phyloP scores from a whole-genome alignment of 352 stramenopile genomes.

The Phytophthora pini region DNA sequence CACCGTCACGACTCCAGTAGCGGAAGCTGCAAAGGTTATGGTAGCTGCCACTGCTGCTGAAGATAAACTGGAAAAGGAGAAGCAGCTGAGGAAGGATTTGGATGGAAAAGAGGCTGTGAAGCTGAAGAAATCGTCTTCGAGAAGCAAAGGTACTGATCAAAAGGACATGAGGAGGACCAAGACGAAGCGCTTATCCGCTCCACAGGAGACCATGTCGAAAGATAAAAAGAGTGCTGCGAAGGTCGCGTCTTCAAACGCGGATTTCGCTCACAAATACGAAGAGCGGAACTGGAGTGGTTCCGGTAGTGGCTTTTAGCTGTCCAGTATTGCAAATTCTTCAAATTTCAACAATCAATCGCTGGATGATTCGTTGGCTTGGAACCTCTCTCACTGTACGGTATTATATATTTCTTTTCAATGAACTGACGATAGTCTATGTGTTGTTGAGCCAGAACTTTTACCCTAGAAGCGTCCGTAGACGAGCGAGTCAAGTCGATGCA shows the following conservation, averaged over 20 bases:
- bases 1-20: slow-evolving; percentile 10
- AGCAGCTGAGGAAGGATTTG: slow-evolving; percentile 20
- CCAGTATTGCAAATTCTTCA: slow-evolving; percentile 7
- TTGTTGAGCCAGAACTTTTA: too few relatives aligned
- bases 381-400: neutral
- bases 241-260: slow-evolving; percentile 18
- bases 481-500: slow-evolving; percentile 77
- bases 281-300: slow-evolving; percentile 52
- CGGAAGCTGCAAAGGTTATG: slow-evolving; percentile 40
- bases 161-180: slow-evolving; percentile 18
- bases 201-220: neutral
- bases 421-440: slow-evolving; percentile 3
- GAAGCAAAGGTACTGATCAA: neutral
- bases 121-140: slow-evolving; percentile 22
- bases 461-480: slow-evolving; percentile 77
- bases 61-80: slow-evolving; percentile 33
- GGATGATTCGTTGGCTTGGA: neutral
- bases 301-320: slow-evolving; percentile 42
- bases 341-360: slow-evolving; percentile 17
- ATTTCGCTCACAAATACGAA: slow-evolving; percentile 45
- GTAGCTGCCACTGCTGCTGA: slow-evolving; percentile 43
- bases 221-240: slow-evolving; percentile 16
- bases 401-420: slow-evolving; percentile 1
- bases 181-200: slow-evolving; percentile 15
- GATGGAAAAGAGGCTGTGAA: slow-evolving; percentile 2